Percentiles rank a stretch among this genome's conserved stretches.
Conservation (phyloP, 306 rosid species). For the Sindora glabra region DNA sequence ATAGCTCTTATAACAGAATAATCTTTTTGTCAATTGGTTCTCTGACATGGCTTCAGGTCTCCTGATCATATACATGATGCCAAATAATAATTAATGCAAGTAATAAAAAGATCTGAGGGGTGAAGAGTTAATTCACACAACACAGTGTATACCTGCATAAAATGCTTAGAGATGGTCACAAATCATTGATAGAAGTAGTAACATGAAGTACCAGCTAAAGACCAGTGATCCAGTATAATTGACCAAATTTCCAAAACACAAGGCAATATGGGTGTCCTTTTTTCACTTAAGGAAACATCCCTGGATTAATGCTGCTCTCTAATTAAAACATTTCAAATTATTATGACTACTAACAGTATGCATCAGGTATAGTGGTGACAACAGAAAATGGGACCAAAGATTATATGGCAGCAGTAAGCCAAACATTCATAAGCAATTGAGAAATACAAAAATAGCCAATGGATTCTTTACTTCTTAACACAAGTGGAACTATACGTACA, state of each 20-base stretch:
- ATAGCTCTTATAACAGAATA: slow-evolving; percentile 95
- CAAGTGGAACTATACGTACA: neutral
- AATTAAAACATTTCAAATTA: too few relatives aligned
- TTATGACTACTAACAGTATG: too few relatives aligned
- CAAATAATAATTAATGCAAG: slow-evolving; percentile 8
- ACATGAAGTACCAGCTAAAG: neutral
- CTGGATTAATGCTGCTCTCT: too few relatives aligned
- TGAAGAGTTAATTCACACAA: neutral
- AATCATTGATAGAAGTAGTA: neutral
- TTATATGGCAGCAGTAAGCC: too few relatives aligned
- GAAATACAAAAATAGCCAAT: slow-evolving; percentile 3
- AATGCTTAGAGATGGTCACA: neutral
- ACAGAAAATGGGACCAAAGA: too few relatives aligned
- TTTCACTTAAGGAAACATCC: slow-evolving; percentile 4
- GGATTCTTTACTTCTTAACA: neutral
- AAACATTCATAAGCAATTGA: too few relatives aligned
- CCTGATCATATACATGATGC: slow-evolving; percentile 75
- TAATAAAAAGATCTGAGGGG: neutral
- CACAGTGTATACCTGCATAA: neutral
- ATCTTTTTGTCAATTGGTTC: slow-evolving; percentile 84
- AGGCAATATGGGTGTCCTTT: neutral
- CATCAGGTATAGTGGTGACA: too few relatives aligned
- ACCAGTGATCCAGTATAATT: neutral
- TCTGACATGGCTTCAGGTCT: slow-evolving; percentile 77
- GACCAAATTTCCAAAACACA: neutral